Conservation (phyloP, 345 rosid species). For the Lepidium africanum region DNA sequence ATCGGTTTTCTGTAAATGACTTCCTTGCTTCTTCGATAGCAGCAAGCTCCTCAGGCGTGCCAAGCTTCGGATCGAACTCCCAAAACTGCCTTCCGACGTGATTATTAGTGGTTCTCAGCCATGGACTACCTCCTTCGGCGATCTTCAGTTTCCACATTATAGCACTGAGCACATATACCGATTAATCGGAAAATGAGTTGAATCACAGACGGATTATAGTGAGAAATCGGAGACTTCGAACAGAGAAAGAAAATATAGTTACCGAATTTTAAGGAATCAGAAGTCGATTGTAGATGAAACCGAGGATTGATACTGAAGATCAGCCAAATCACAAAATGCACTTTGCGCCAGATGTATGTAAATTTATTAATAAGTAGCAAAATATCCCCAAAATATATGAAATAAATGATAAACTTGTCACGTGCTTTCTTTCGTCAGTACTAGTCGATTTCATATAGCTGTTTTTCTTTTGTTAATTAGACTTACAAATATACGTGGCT, state of each 20-base stretch:
- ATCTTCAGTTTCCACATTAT: slow-evolving; percentile 89
- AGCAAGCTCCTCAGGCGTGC: slow-evolving; percentile 54
- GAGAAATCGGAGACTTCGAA: neutral
- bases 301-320: neutral
- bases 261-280: neutral
- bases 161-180: neutral
- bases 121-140: slow-evolving; percentile 71
- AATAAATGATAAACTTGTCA: no score
- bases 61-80: slow-evolving; percentile 74
- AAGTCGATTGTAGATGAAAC: neutral
- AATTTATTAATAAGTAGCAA: no score
- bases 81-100: slow-evolving; percentile 80
- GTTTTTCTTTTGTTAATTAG: no score
- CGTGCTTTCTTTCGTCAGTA: no score
- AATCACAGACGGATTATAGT: neutral
- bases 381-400: no score
- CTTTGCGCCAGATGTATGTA: neutral
- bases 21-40: slow-evolving; percentile 57
- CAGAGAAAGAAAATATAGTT: neutral
- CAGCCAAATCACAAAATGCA: neutral
- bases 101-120: slow-evolving; percentile 60
- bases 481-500: no score
- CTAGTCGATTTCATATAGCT: no score
- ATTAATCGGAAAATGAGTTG: neutral
- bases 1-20: slow-evolving; percentile 46